Base-by-base conservation (phyloP, 2,329 filamentous ascomycete species). In the Dactylonectria estremocensis region DNA sequence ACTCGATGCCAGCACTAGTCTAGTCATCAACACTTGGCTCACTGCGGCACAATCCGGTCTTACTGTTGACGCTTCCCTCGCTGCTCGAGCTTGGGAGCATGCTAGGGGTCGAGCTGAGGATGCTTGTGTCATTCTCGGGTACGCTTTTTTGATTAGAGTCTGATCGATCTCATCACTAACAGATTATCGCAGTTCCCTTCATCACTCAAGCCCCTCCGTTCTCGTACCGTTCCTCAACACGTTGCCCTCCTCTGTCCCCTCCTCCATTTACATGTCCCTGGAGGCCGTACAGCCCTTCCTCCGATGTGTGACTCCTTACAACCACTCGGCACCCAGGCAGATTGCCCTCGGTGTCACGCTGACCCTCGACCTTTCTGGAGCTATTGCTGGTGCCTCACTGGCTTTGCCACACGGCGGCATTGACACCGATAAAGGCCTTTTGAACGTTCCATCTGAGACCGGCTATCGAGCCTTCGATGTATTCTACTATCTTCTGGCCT, bases 401-500 rank as follows among this genome's bases (percentile, higher is more conserved):
- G 91, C 94, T 28, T 83, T 99, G 8, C 95, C 95, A 0, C 92
- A 94, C 43, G 93, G 94, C 3, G 96, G 96, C 18, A 93, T 99
- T 67, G 93, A 99, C 78, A 96, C 95, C 0, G 83, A 87, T 20
- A 90, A 90, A 69, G 96, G 95, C 48, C 85, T 99, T 11, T 85
- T 98, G 14, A 90, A 93, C 64, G 90, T 99, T 16, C 93, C 96
- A 0, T 81, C 90, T 0, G 91, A 97, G 77, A 78, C 90, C 7
- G 96, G 96, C 11, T 94, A 94, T 80, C 91, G 96, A 69, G 96
- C 95, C 3, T 99, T 99, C 75, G 95, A 99, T 77, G 96, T 97
- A 55, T 98, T 99, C 78, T 98, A 99, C 83, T 98, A 98, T 76
- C 89, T 99, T 1, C 87, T 98, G 46, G 97, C 95, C 0, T 95